A percentile compares a stretch with the other conserved stretches of the same genome.
These are phyloP conservation scores for Cryptosporidium sp. DNA, from an alignment of 169 alveolate genomes.

Conservation along the genomic window DNA sequence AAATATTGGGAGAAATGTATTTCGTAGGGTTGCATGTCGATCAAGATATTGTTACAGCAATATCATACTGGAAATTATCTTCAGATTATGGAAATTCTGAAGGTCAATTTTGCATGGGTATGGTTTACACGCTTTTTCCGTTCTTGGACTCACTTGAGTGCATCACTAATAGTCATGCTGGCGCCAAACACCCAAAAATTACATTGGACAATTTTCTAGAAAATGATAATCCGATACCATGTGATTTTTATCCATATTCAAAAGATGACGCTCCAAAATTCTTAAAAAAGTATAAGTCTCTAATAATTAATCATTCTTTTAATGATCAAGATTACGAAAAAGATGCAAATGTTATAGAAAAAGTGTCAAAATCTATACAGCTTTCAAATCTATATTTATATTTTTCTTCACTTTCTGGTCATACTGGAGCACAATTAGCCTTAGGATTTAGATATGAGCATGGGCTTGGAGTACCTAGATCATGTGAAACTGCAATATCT, in stretches of 20 bases:
- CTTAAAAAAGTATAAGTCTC: conserved; percentile 10
- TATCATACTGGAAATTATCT: conserved; percentile 57
- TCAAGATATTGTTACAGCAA: conserved; percentile 33
- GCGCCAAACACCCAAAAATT: background rate
- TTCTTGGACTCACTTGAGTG: conserved; percentile 30
- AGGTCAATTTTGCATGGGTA: conserved; percentile 61
- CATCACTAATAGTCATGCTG: background rate
- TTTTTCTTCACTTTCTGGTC: conserved; percentile 53
- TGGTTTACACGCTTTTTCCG: conserved; percentile 51
- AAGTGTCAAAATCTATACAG: background rate
- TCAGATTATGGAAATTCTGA: conserved; percentile 52
- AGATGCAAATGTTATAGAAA: background rate
- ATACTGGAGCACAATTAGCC: conserved; percentile 52
- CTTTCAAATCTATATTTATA: conserved; percentile 44
- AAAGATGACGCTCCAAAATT: conserved; percentile 5
- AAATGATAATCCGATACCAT: background rate
- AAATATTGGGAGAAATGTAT: conserved; percentile 56
- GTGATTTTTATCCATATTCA: conserved; percentile 51
- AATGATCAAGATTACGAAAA: background rate
- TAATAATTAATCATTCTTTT: background rate
- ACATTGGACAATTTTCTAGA: background rate
- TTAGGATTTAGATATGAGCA: conserved; percentile 58
- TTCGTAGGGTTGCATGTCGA: conserved; percentile 37
- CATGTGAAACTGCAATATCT: conserved; percentile 48
- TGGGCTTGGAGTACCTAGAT: conserved; percentile 45